Base-by-base conservation (phyloP, 2,329 filamentous ascomycete species). In the Apiospora arundinis region DNA sequence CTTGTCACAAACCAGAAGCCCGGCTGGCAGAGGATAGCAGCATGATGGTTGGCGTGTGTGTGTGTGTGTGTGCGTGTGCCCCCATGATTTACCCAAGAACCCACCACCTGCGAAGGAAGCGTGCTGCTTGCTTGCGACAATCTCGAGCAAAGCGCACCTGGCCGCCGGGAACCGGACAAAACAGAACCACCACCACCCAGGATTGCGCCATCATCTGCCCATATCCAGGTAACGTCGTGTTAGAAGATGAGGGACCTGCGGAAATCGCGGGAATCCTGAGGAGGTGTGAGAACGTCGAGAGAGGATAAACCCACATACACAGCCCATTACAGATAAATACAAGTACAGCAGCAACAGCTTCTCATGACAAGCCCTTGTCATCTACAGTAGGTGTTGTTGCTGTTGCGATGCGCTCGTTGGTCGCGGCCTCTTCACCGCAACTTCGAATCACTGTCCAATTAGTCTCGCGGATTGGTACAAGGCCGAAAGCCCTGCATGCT, bases 151-250 rank as follows among this genome's bases (percentile, higher is more conserved):
- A 60, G 52, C 52, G 28, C 56, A 63, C 21, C 56, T 40, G 32
- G 32, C 56, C 32, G 56, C 32, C 56, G 32, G 32, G 56, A 40
- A 40, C 23, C 56, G 56, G 28, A 11, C 56, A 11, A 63, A 40
- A 40, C 56, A 63, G 56, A 63, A 23, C 32, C 56, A 63, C 32
- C 18, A 63, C 56, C 28, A 9, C 28, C 52, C 16, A 63, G 32
- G 3, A 63, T 63, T 63, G 56, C 56, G 56, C 56, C 56, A 63
- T 63, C 28, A 63, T 63, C 56, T 63, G 56, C 56, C 56, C 56
- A 63, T 32, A 37, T 18, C n/a, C 32, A 63, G 56, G 56, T 40
- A 40, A 63, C 56, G 56, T 37, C 56, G 56, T 37, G 18, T 32
- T 40, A 7, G 3, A 40, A n/a, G 28, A 11, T 23, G 18, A 63